These are phyloP conservation scores for Sporothrix sp. DNA, from an alignment of 2,329 filamentous ascomycete genomes.

Conservation along the genomic window DNA sequence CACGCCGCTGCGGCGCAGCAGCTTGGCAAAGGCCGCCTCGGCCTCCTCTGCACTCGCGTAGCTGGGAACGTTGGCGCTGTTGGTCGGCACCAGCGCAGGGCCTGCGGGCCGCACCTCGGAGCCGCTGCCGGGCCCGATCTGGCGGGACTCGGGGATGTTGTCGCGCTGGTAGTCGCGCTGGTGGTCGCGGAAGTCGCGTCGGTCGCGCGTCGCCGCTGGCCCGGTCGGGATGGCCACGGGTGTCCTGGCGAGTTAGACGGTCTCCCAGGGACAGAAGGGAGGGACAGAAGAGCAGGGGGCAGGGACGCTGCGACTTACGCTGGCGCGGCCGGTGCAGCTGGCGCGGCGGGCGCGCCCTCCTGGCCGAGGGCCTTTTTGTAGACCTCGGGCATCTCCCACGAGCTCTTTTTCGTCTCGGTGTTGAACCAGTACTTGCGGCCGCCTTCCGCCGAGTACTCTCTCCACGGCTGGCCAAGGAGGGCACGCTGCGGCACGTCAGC, in stretches of 20 bases:
- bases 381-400: conserved; percentile 84
- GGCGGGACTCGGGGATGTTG: conserved; percentile 39
- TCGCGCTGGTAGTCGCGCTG: conserved; percentile 7
- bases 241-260: conserved; percentile 16
- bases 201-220: conserved; percentile 25
- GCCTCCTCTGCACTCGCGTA: conserved; percentile 77
- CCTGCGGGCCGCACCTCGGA: conserved; percentile 32
- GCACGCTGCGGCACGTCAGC: conserved; percentile 50
- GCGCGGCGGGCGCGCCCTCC: conserved; percentile 34
- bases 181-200: conserved; percentile 11
- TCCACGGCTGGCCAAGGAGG: conserved; percentile 77
- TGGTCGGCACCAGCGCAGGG: conserved; percentile 49
- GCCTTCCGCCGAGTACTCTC: conserved; percentile 78
- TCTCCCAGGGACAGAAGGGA: neutral
- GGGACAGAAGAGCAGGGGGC: conserved; percentile 1
- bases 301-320: conserved; percentile 25
- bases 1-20: conserved; percentile 74
- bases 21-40: conserved; percentile 84
- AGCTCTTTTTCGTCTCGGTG: conserved; percentile 80
- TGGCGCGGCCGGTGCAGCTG: conserved; percentile 35
- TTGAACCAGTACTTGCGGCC: conserved; percentile 96
- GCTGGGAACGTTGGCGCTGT: conserved; percentile 65
- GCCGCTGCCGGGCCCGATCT: conserved; percentile 48
- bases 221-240: conserved; percentile 26
- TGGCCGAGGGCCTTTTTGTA: conserved; percentile 67